Evolutionary conservation across 345 rosid genomes (phyloP).

Genomic region (Sisymbrium altissimum): DNA sequence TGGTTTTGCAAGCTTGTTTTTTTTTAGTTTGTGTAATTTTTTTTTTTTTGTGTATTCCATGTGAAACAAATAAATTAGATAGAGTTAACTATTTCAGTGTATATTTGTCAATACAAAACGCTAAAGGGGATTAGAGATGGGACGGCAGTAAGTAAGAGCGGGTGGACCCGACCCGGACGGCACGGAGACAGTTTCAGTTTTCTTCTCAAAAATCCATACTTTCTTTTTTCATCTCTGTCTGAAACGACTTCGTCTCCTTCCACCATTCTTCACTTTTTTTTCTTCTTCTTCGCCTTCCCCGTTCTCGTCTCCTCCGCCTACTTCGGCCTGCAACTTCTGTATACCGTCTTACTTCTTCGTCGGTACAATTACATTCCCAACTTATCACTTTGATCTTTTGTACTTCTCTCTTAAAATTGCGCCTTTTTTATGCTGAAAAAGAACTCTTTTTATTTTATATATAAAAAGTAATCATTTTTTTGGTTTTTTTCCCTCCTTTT

Average conservation of each 20-base stretch:
- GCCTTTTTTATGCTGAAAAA: background rate
- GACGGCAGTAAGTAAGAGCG: conserved; percentile 11
- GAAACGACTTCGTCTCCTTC: conserved; percentile 28
- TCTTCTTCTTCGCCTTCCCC: conserved; percentile 4
- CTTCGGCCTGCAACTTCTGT: background rate
- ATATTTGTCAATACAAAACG: background rate
- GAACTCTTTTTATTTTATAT: background rate
- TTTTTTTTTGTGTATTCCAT: background rate
- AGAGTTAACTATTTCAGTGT: background rate
- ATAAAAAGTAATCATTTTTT: background rate
- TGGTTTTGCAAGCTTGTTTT: too few species aligned
- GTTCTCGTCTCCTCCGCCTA: conserved; percentile 8
- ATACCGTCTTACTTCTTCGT: background rate
- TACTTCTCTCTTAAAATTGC: background rate
- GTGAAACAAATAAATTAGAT: too few species aligned
- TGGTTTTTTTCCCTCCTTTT: background rate
- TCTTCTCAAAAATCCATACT: background rate
- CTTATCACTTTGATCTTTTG: background rate
- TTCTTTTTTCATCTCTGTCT: background rate
- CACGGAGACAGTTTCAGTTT: conserved; percentile 33
- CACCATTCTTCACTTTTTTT: conserved; percentile 8
- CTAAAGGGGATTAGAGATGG: background rate
- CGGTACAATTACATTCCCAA: background rate
- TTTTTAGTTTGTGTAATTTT: background rate
- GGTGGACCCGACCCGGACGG: conserved; percentile 37